A percentile compares a stretch with the other conserved stretches of the same genome.
These are phyloP conservation scores for Boletus coffeatus DNA, from an alignment of 1,284 basidiomycete species.

Conservation along the genomic window DNA sequence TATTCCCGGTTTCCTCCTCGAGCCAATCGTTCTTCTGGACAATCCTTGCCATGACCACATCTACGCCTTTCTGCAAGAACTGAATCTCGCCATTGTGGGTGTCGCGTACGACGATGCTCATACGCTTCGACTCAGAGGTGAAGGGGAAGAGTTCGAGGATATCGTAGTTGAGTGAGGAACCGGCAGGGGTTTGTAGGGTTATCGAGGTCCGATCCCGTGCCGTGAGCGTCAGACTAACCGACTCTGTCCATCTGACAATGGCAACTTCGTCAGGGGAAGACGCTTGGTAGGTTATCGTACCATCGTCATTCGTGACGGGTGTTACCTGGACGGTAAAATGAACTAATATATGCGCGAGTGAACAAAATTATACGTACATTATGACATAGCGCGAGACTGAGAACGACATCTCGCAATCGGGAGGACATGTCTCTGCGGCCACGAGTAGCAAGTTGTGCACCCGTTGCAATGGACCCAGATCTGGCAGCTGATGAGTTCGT, in stretches of 20 bases:
- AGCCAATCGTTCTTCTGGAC: constrained; percentile 99
- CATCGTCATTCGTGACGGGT: constrained; percentile 92
- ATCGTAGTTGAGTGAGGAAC: constrained; percentile 66
- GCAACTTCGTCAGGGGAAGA: constrained; percentile 99
- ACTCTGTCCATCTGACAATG: constrained; percentile 98
- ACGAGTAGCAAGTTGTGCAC: constrained; percentile 73
- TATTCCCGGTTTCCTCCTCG: constrained; percentile 97
- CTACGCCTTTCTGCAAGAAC: constrained; percentile 97
- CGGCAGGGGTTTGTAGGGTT: constrained; percentile 67
- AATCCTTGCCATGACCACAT: constrained; percentile 93
- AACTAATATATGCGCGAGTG: background rate
- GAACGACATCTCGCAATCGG: constrained; percentile 89
- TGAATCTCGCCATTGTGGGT: constrained; percentile 68
- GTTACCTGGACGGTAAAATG: constrained; percentile 62
- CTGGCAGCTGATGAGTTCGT: constrained; percentile 36
- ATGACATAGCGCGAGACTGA: constrained; percentile 93
- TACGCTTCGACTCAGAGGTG: constrained; percentile 97
- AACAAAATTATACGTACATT: constrained; percentile 57
- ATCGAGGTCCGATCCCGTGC: constrained; percentile 88
- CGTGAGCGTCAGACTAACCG: constrained; percentile 84
- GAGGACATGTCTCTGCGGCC: constrained; percentile 94
- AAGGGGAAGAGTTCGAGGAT: constrained; percentile 97
- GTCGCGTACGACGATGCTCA: constrained; percentile 96
- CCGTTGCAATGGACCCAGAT: constrained; percentile 56
- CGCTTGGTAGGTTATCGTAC: constrained; percentile 93